Conservation (phyloP, 129 eudicot genomes). For the Centaurea solstitialis region DNA sequence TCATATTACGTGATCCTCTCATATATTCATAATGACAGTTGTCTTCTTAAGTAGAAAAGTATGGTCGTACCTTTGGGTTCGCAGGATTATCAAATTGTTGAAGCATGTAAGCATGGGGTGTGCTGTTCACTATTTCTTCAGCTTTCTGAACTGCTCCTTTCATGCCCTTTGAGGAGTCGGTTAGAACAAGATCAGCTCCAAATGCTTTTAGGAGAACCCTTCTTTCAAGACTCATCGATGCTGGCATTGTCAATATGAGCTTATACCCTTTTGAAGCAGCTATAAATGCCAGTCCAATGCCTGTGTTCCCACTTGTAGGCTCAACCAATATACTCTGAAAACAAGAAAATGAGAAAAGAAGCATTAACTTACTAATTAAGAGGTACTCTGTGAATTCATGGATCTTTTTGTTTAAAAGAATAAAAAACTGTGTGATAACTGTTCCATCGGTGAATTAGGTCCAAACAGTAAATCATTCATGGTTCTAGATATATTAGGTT, state of each 20-base stretch:
- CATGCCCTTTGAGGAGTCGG: constrained; percentile 98
- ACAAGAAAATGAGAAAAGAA: constrained; percentile 9
- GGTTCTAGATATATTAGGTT: neutral
- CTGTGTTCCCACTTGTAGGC: constrained; percentile 99
- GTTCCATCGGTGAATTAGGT: neutral
- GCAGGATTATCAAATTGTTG: constrained; percentile 99
- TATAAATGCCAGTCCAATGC: constrained; percentile 98
- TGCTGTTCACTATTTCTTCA: constrained; percentile 77
- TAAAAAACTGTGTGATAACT: neutral
- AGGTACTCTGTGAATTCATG: neutral
- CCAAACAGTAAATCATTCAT: neutral
- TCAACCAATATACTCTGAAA: constrained; percentile 88
- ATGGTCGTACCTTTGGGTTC: constrained; percentile 79
- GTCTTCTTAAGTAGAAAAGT: neutral
- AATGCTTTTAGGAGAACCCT: constrained; percentile 95
- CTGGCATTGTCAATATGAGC: constrained; percentile 95
- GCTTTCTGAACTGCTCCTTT: constrained; percentile 98
- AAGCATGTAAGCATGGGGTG: constrained; percentile 94
- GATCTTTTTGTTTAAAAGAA: neutral
- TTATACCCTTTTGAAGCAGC: constrained; percentile 98
- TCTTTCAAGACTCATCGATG: constrained; percentile 99
- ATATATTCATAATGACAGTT: neutral
- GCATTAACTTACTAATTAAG: neutral
- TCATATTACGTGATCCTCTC: neutral
- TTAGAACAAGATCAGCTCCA: constrained; percentile 95